Evolutionary conservation across 108 stramenopile species (phyloP).

Genomic region (Parmales sp.): DNA sequence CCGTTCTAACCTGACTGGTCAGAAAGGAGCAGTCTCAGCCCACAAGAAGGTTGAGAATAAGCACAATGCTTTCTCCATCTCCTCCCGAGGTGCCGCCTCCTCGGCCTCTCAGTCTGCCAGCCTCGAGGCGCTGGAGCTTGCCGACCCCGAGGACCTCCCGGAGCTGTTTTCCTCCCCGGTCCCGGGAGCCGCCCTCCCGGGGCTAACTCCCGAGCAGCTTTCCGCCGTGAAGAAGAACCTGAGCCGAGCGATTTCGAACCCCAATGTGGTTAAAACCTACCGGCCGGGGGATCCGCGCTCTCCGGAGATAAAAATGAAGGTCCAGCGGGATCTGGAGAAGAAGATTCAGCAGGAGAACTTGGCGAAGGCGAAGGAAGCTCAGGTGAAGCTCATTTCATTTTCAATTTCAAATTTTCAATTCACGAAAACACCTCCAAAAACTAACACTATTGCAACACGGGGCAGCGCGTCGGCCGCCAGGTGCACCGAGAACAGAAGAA

Average conservation of each 20-base stretch:
- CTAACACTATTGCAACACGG: too few species aligned
- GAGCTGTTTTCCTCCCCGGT: background rate
- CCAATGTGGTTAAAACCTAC: background rate
- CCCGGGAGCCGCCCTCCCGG: background rate
- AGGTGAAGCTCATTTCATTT: too few species aligned
- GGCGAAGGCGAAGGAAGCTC: too few species aligned
- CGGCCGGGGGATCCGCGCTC: background rate
- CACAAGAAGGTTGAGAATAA: background rate
- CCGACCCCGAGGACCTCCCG: background rate
- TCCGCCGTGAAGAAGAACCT: background rate
- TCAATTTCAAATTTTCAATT: too few species aligned
- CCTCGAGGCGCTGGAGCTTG: background rate
- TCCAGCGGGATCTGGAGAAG: too few species aligned
- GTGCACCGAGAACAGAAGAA: too few species aligned
- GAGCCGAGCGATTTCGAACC: background rate
- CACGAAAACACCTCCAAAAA: too few species aligned
- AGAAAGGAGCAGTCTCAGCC: background rate
- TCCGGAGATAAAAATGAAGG: background rate
- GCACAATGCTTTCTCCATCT: background rate
- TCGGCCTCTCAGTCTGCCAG: background rate
- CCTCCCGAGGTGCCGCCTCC: background rate
- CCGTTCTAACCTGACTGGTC: background rate
- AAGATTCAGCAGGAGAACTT: too few species aligned
- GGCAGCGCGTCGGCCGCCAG: too few species aligned
- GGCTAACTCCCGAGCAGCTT: background rate